These are phyloP conservation scores for Cladorrhinum samala DNA, from an alignment of 495 filamentous ascomycete species.

Conservation along the genomic window DNA sequence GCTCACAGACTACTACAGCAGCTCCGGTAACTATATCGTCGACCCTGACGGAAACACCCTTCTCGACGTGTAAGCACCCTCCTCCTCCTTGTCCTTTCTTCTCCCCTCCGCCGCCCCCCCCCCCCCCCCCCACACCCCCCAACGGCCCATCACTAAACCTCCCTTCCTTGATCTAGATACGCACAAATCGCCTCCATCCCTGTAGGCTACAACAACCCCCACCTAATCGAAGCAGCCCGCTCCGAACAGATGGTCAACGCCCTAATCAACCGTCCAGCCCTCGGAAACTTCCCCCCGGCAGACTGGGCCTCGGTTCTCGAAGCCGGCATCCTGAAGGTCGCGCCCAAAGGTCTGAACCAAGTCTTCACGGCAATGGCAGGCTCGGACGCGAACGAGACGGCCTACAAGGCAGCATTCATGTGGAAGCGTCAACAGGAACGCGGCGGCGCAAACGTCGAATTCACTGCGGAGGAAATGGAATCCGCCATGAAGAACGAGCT, in stretches of 20 bases:
- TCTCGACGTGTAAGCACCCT: conserved; percentile 64
- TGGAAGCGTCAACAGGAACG: conserved; percentile 85
- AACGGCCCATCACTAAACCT: not conserved
- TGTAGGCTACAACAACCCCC: conserved; percentile 92
- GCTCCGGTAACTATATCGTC: conserved; percentile 69
- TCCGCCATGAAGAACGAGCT: conserved; percentile 79
- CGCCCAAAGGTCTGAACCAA: conserved; percentile 86
- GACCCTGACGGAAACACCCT: conserved; percentile 83
- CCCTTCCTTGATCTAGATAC: conserved; percentile 48
- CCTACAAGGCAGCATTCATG: conserved; percentile 99
- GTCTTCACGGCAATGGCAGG: conserved; percentile 96
- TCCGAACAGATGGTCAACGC: conserved; percentile 75
- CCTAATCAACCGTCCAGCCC: conserved; percentile 87
- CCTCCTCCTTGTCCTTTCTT: not conserved
- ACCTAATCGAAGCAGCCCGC: conserved; percentile 61
- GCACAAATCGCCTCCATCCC: conserved; percentile 97
- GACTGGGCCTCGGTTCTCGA: conserved; percentile 84
- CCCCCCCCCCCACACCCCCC: not conserved
- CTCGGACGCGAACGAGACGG: conserved; percentile 97
- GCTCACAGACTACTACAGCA: conserved; percentile 75
- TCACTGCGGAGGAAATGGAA: conserved; percentile 72
- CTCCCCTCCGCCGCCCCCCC: not conserved
- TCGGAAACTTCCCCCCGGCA: conserved; percentile 91
- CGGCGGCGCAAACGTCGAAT: conserved; percentile 74
- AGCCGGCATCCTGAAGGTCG: conserved; percentile 81